Evolutionary conservation across 345 rosid species (phyloP).

Genomic region (Brassica juncea): DNA sequence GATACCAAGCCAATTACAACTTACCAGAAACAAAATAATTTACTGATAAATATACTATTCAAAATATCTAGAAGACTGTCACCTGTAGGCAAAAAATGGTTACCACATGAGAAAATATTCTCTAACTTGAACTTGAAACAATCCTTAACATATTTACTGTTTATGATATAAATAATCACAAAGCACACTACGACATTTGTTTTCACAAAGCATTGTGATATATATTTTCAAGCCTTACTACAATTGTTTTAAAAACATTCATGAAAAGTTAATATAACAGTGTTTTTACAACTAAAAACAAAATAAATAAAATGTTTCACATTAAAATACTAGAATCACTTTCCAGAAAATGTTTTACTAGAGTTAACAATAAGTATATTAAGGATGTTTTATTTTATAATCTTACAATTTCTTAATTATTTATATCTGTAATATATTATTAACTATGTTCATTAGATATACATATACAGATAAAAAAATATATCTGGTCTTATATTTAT

Average conservation of each 20-base stretch:
- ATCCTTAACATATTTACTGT: neutral
- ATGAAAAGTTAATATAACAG: neutral
- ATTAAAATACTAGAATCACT: neutral
- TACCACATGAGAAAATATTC: conserved; percentile 9
- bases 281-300: neutral
- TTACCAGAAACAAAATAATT: conserved; percentile 2
- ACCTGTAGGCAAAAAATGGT: neutral
- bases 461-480: neutral
- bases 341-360: neutral
- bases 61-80: conserved; percentile 24
- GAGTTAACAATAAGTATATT: neutral
- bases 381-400: neutral
- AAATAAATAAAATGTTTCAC: neutral
- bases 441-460: neutral
- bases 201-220: neutral
- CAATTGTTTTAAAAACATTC: neutral
- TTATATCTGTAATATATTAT: neutral
- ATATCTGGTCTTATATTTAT: neutral
- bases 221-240: neutral
- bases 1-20: conserved; percentile 17
- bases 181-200: neutral
- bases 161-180: neutral
- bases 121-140: conserved; percentile 4
- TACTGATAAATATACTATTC: neutral
- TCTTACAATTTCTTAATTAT: neutral